Evolutionary conservation across 225 moss, liverwort and hornwort genomes (phyloP).

Genomic region (Asterella californica): DNA sequence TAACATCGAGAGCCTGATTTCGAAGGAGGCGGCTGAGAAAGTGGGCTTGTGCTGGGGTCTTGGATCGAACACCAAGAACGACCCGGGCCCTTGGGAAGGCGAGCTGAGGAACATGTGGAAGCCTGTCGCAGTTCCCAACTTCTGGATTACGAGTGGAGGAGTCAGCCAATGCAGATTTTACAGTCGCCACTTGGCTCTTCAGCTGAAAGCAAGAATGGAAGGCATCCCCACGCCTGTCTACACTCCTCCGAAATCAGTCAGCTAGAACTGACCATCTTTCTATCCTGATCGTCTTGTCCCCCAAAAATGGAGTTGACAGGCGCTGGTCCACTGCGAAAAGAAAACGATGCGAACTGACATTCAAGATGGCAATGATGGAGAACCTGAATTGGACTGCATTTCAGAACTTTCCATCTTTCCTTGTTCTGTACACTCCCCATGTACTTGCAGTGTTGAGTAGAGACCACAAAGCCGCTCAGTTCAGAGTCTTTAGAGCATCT

Average conservation of each 20-base stretch:
- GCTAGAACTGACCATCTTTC: no score
- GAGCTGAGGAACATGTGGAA: slow-evolving; percentile 29
- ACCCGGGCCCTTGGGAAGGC: slow-evolving; percentile 24
- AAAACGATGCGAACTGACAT: no score
- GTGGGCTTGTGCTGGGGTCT: slow-evolving; percentile 19
- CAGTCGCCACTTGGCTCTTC: slow-evolving; percentile 15
- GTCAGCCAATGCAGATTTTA: slow-evolving; percentile 8
- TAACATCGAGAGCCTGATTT: neutral
- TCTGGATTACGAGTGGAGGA: slow-evolving; percentile 13
- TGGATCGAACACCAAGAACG: slow-evolving; percentile 7
- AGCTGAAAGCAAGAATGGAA: slow-evolving; percentile 24
- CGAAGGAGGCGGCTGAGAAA: slow-evolving; percentile 1
- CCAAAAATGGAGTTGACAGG: no score
- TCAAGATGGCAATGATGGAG: no score
- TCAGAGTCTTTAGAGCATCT: no score
- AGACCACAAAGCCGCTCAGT: no score
- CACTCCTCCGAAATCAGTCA: neutral
- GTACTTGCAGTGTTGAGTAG: no score
- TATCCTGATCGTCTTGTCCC: no score
- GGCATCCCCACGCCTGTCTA: slow-evolving; percentile 20
- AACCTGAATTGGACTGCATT: no score
- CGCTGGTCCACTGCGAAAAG: no score
- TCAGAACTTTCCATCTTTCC: no score
- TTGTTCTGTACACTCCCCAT: no score
- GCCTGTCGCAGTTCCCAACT: slow-evolving; percentile 8